phyloP scores from a whole-genome alignment of 148 eudicot genomes.

The Oxyria digyna region DNA sequence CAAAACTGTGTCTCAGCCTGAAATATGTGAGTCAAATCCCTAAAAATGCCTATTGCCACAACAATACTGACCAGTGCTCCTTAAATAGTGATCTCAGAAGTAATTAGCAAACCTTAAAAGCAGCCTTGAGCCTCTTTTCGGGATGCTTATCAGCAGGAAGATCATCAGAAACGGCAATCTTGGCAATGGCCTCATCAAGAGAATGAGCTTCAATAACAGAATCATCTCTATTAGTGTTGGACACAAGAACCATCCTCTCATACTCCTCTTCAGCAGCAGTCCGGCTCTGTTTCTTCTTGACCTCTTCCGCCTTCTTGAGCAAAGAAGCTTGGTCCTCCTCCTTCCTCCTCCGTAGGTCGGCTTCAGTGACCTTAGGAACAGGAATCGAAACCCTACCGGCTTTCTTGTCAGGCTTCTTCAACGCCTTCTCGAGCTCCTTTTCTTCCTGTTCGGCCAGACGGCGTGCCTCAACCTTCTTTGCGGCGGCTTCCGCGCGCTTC shows the following conservation, averaged over 20 bases:
- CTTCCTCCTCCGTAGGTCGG: constrained; percentile 43
- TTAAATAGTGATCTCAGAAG: not conserved
- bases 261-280: constrained; percentile 80
- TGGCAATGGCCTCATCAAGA: constrained; percentile 76
- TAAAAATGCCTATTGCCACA: not conserved
- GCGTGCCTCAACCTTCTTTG: constrained; percentile 71
- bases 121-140: constrained; percentile 83
- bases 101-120: constrained; percentile 48
- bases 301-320: constrained; percentile 47
- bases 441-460: constrained; percentile 73
- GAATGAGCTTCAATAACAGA: constrained; percentile 59
- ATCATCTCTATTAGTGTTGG: constrained; percentile 71
- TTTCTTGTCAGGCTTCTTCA: constrained; percentile 73
- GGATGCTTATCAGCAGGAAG: constrained; percentile 83
- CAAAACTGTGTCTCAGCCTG: not conserved
- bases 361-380: constrained; percentile 62
- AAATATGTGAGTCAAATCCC: not conserved
- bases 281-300: constrained; percentile 53
- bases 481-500: constrained; percentile 65
- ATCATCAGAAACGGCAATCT: constrained; percentile 42
- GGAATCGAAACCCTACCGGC: constrained; percentile 54
- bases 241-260: constrained; percentile 56
- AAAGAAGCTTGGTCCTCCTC: constrained; percentile 56
- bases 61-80: not conserved
- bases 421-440: constrained; percentile 57